Conservation (phyloP, 129 eudicot genomes). For the Escallonia herrerae region DNA sequence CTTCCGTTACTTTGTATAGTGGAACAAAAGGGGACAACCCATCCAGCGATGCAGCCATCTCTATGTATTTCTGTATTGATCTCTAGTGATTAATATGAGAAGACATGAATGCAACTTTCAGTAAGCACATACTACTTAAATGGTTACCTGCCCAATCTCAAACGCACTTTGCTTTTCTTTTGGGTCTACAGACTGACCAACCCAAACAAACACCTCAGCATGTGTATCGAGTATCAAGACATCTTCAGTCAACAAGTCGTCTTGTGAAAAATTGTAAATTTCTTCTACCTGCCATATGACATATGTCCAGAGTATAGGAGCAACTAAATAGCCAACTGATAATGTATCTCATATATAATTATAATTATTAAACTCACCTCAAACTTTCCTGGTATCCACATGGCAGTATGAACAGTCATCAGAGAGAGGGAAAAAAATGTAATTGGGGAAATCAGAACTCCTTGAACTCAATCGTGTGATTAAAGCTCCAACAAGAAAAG, state of each 20-base stretch:
- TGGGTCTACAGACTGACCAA: constrained; percentile 86
- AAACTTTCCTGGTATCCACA: constrained; percentile 65
- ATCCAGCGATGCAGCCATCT: constrained; percentile 70
- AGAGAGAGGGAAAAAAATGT: constrained; percentile 11
- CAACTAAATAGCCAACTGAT: background rate
- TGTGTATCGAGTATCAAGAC: constrained; percentile 82
- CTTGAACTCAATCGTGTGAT: background rate
- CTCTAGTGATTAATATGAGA: constrained; percentile 5
- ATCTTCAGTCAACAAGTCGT: constrained; percentile 94
- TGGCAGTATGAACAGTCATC: constrained; percentile 24
- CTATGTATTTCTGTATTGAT: constrained; percentile 68
- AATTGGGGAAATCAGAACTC: background rate
- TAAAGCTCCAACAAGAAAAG: too few species aligned
- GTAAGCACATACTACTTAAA: background rate
- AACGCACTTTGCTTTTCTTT: constrained; percentile 82
- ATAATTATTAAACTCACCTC: constrained; percentile 44
- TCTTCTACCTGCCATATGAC: constrained; percentile 61
- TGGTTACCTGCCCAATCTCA: constrained; percentile 80
- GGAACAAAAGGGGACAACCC: constrained; percentile 83
- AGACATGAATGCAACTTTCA: background rate
- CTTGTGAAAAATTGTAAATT: constrained; percentile 91
- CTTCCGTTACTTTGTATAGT: constrained; percentile 78
- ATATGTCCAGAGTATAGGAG: background rate
- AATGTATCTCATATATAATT: background rate
- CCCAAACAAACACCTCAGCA: constrained; percentile 91